These are phyloP conservation scores for Harringtonia lauricola DNA, from an alignment of 2,329 filamentous ascomycete genomes.

Conservation along the genomic window DNA sequence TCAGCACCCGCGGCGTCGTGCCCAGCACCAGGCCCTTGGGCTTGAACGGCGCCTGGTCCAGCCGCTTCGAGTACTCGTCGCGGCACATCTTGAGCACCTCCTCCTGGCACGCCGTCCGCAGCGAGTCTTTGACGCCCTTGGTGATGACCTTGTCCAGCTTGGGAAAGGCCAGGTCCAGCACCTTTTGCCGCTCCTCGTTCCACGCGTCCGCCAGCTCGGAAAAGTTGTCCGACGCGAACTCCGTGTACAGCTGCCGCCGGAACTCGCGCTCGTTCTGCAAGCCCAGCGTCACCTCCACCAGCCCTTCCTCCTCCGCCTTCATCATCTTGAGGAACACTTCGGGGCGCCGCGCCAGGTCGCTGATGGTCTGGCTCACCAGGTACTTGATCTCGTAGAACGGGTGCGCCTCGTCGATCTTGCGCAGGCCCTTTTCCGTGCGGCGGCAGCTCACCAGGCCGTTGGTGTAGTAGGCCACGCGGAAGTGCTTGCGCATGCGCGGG, in stretches of 20 bases:
- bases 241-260: conserved; percentile 62
- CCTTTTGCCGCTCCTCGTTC: conserved; percentile 79
- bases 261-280: conserved; percentile 70
- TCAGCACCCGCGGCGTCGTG: conserved; percentile 75
- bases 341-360: conserved; percentile 69
- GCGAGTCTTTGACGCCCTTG: conserved; percentile 87
- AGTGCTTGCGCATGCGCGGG: conserved; percentile 79
- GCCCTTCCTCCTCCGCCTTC: conserved; percentile 86
- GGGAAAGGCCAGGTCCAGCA: conserved; percentile 67
- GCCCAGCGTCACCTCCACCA: conserved; percentile 74
- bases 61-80: conserved; percentile 76
- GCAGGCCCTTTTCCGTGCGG: conserved; percentile 86
- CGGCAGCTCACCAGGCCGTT: conserved; percentile 76
- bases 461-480: conserved; percentile 74
- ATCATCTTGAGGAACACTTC: conserved; percentile 96
- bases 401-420: conserved; percentile 88
- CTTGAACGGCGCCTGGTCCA: conserved; percentile 94
- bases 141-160: conserved; percentile 78
- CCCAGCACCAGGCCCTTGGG: conserved; percentile 86
- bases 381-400: conserved; percentile 99
- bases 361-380: conserved; percentile 76
- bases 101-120: conserved; percentile 90
- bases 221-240: conserved; percentile 91
- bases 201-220: conserved; percentile 91
- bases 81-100: conserved; percentile 80